These are phyloP conservation scores for Chlamydomonas eustigma DNA, from an alignment of 139 green algal genomes.

Conservation along the genomic window DNA sequence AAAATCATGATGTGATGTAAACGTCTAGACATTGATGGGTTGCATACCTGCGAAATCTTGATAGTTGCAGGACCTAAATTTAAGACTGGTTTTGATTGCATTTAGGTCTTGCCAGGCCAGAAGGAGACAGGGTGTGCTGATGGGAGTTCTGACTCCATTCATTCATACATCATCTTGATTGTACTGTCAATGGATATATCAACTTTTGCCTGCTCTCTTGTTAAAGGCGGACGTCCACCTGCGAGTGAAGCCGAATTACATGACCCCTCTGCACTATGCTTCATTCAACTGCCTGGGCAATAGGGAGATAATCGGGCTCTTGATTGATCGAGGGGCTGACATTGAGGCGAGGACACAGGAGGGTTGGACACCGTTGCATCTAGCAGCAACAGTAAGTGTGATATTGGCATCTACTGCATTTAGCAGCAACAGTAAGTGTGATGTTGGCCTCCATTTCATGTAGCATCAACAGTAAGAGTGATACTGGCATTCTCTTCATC, in stretches of 20 bases:
- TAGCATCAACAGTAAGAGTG: constrained; percentile 28
- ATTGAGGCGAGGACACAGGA: constrained; percentile 34
- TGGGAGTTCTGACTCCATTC: too few relatives aligned
- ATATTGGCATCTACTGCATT: constrained; percentile 33
- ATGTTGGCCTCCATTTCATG: constrained; percentile 34
- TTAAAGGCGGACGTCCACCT: constrained; percentile 13
- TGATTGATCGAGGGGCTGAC: constrained; percentile 25
- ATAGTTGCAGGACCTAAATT: too few relatives aligned
- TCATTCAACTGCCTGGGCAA: constrained; percentile 15
- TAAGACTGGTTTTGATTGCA: too few relatives aligned
- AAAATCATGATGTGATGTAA: too few relatives aligned
- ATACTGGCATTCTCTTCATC: constrained; percentile 34
- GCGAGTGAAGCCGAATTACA: constrained; percentile 20
- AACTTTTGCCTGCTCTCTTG: not conserved
- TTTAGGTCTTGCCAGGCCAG: too few relatives aligned
- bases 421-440: constrained; percentile 28
- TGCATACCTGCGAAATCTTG: too few relatives aligned
- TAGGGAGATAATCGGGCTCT: constrained; percentile 19
- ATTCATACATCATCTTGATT: too few relatives aligned
- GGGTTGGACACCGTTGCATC: constrained; percentile 34
- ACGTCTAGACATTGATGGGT: too few relatives aligned
- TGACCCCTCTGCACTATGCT: constrained; percentile 23
- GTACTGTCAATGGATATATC: not conserved
- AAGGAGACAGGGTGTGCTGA: too few relatives aligned
- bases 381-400: constrained; percentile 28